A percentile compares a stretch with the other conserved stretches of the same genome.
phyloP scores from a whole-genome alignment of 1,139 yeast species.

The Zygosaccharomyces sapae region DNA sequence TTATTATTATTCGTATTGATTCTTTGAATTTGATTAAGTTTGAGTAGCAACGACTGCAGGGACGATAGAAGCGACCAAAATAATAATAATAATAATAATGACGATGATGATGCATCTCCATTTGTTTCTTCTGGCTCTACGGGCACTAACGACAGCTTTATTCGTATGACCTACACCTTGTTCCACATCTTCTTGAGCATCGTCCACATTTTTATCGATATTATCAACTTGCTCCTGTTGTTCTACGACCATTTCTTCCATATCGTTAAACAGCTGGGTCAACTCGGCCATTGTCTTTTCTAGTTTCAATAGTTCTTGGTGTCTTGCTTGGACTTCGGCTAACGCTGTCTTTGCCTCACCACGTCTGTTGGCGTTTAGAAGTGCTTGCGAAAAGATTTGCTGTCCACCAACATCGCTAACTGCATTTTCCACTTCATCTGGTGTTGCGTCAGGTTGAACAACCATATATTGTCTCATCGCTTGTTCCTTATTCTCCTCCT shows the following conservation, averaged over 20 bases:
- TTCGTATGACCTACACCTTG: conserved; percentile 93
- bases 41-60: conserved; percentile 34
- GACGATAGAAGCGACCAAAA: conserved; percentile 65
- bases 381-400: conserved; percentile 91
- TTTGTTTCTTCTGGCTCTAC: conserved; percentile 87
- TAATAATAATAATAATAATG: conserved; percentile 54
- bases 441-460: conserved; percentile 89
- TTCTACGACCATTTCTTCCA: conserved; percentile 94
- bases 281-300: conserved; percentile 95
- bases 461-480: conserved; percentile 92
- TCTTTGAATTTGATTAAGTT: conserved; percentile 1
- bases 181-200: conserved; percentile 87
- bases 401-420: conserved; percentile 80
- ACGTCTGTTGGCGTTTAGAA: conserved; percentile 85
- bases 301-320: conserved; percentile 89
- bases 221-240: conserved; percentile 87
- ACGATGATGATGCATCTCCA: conserved; percentile 77
- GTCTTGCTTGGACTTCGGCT: conserved; percentile 94
- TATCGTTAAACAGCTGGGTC: conserved; percentile 89
- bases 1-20: too few species aligned
- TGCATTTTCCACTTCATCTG: conserved; percentile 76
- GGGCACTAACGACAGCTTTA: conserved; percentile 84
- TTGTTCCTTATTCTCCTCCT: conserved; percentile 78
- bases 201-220: conserved; percentile 73
- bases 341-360: conserved; percentile 96